Evolutionary conservation across 139 green algal genomes (phyloP).

Genomic region (Chlamydomonas schloesseri): DNA sequence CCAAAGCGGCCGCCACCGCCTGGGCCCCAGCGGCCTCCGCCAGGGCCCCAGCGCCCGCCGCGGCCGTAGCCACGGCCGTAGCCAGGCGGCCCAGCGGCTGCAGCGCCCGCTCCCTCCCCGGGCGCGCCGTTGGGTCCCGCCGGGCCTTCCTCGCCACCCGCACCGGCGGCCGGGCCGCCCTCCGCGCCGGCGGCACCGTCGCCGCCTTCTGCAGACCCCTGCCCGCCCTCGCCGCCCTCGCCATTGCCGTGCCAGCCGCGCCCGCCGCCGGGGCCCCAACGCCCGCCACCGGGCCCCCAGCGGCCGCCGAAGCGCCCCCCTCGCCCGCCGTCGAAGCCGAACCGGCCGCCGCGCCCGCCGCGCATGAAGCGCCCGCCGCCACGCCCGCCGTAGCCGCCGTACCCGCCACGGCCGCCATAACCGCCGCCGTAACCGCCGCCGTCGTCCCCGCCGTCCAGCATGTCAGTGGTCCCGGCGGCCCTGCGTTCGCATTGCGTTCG

Average conservation of each 20-base stretch:
- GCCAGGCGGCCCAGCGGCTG: neutral
- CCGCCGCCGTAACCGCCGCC: neutral
- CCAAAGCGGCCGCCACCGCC: conserved; percentile 47
- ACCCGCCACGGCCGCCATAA: conserved; percentile 1
- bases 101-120: neutral
- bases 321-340: neutral
- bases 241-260: neutral
- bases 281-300: neutral
- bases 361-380: neutral
- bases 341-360: neutral
- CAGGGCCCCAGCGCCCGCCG: neutral
- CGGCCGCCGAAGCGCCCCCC: conserved; percentile 3
- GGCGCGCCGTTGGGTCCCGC: neutral
- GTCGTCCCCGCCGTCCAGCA: neutral
- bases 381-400: neutral
- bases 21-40: neutral
- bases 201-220: neutral
- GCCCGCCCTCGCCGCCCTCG: neutral
- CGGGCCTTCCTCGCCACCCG: neutral
- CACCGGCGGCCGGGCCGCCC: neutral
- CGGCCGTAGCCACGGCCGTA: neutral
- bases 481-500: neutral
- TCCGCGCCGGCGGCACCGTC: neutral
- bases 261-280: conserved; percentile 12
- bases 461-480: conserved; percentile 37